Percentiles rank a stretch among this genome's conserved stretches.
phyloP scores from a whole-genome alignment of 345 rosid species.

The Gossypium turneri region DNA sequence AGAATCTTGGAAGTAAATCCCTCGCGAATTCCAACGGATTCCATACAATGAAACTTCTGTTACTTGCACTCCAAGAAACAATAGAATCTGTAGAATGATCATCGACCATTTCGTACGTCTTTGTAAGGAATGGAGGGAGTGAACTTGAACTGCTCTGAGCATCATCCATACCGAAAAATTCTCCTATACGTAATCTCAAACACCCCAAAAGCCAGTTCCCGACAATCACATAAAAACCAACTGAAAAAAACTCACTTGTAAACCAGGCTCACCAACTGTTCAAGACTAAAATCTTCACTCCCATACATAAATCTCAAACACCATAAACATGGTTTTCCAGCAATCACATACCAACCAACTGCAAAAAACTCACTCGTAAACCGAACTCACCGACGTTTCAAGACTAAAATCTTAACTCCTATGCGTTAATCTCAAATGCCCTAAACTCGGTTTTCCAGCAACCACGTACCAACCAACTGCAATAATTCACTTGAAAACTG shows the following conservation, averaged over 20 bases:
- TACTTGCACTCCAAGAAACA: conserved; percentile 73
- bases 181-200: conserved; percentile 14
- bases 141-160: conserved; percentile 56
- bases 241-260: neutral
- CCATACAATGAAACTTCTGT: conserved; percentile 75
- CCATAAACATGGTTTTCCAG: too few relatives aligned
- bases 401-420: neutral
- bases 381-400: neutral
- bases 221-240: neutral
- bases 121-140: conserved; percentile 77
- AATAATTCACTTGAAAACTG: neutral
- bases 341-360: conserved; percentile 4
- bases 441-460: neutral
- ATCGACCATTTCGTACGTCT: conserved; percentile 90
- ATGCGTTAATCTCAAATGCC: too few relatives aligned
- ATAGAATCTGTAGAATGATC: conserved; percentile 62
- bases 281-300: neutral
- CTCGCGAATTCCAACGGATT: conserved; percentile 67
- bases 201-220: conserved; percentile 9
- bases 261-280: neutral
- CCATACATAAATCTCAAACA: too few relatives aligned
- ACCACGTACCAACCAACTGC: conserved; percentile 10
- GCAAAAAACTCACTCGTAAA: neutral
- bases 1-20: conserved; percentile 78
- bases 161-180: conserved; percentile 55